Percentiles rank a stretch among this genome's conserved stretches.
Conservation (phyloP, 768 basidiomycete genomes). For the Calocybe indica region DNA sequence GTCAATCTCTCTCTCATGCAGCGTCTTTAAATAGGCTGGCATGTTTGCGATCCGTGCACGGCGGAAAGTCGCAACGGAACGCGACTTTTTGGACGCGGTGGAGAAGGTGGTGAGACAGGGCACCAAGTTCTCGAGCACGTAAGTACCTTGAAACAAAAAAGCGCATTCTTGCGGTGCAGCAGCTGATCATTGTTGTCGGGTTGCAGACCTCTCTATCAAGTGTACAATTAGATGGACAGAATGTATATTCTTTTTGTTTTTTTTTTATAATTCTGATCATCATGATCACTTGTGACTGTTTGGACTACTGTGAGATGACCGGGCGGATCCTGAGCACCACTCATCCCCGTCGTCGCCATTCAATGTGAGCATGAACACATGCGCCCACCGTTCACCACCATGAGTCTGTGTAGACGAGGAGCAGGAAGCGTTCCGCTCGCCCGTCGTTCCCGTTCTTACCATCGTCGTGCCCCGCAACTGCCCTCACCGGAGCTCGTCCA, state of each 20-base stretch:
- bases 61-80: slow-evolving; percentile 94
- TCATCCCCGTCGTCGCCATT: not conserved
- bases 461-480: slow-evolving; percentile 40
- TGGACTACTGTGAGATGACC: not conserved
- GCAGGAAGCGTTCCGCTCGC: slow-evolving; percentile 5
- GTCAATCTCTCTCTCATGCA: slow-evolving; percentile 1
- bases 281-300: not conserved
- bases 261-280: not conserved
- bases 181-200: slow-evolving; percentile 8
- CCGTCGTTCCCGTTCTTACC: slow-evolving; percentile 4
- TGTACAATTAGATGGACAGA: slow-evolving; percentile 68
- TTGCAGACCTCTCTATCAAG: slow-evolving; percentile 79
- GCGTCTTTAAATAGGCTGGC: slow-evolving; percentile 61
- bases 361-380: slow-evolving; percentile 5
- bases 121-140: slow-evolving; percentile 97
- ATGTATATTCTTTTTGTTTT: slow-evolving; percentile 5
- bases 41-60: slow-evolving; percentile 99
- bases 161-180: slow-evolving; percentile 1
- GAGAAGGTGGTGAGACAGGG: slow-evolving; percentile 98
- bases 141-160: slow-evolving; percentile 27
- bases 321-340: not conserved
- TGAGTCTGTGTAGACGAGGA: not conserved
- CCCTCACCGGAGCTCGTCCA: slow-evolving; percentile 47
- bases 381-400: not conserved
- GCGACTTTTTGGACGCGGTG: slow-evolving; percentile 95